Percentiles rank a stretch among this genome's conserved stretches.
Conservation (phyloP, 352 stramenopile species). For the Aphanomyces cochlioides region DNA sequence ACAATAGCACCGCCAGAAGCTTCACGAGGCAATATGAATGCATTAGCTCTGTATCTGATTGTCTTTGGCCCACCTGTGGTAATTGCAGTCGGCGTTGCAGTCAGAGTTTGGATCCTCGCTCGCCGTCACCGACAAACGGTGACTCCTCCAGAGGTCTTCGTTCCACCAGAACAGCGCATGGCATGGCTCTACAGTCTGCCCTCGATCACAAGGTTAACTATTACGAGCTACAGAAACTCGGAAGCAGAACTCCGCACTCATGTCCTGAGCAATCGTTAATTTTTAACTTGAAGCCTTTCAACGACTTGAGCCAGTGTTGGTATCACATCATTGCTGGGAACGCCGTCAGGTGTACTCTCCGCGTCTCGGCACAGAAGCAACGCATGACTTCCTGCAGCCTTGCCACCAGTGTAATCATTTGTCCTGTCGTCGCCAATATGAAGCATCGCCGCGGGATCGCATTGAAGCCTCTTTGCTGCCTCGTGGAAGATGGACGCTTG, state of each 20-base stretch:
- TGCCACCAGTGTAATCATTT: conserved; percentile 54
- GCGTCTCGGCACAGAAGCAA: conserved; percentile 28
- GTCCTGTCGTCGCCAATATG: conserved; percentile 60
- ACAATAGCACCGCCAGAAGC: too few species aligned
- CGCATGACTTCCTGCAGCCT: conserved; percentile 41
- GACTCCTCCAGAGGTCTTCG: too few species aligned
- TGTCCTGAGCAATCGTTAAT: background rate
- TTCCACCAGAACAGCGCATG: too few species aligned
- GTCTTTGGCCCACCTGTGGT: too few species aligned
- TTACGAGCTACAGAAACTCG: background rate
- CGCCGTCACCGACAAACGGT: too few species aligned
- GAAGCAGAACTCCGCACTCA: background rate
- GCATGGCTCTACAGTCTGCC: background rate
- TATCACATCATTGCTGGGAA: background rate
- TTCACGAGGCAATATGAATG: too few species aligned
- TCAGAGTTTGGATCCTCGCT: too few species aligned
- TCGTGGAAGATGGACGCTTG: conserved; percentile 50
- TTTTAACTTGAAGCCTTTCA: background rate
- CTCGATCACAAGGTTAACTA: background rate
- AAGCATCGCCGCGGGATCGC: conserved; percentile 35
- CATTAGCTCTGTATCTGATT: too few species aligned
- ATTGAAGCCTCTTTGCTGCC: background rate
- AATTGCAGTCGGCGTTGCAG: too few species aligned
- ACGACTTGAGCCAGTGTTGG: background rate
- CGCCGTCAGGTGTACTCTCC: too few species aligned